A percentile compares a stretch with the other conserved stretches of the same genome.
Evolutionary conservation across 495 filamentous ascomycete species (phyloP).

Genomic region (Penicillium macrosclerotiorum): DNA sequence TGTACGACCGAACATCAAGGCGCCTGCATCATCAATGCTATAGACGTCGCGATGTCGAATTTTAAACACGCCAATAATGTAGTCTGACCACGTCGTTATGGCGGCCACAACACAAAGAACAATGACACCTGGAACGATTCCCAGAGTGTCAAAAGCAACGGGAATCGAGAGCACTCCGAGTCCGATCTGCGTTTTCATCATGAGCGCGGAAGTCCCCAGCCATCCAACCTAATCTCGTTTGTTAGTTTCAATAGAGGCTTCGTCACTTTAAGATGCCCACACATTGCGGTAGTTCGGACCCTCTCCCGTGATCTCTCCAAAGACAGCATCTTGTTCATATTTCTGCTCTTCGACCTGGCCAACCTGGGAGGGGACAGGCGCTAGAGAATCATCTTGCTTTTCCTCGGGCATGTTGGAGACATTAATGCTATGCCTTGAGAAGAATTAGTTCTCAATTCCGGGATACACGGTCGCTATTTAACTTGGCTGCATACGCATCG

Average conservation of each 20-base stretch:
- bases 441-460: background rate
- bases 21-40: slow-evolving; percentile 65
- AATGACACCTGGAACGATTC: slow-evolving; percentile 54
- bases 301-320: slow-evolving; percentile 14
- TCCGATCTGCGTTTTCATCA: slow-evolving; percentile 51
- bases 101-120: slow-evolving; percentile 53
- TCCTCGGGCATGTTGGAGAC: slow-evolving; percentile 9
- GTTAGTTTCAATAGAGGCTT: background rate
- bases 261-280: background rate
- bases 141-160: slow-evolving; percentile 55
- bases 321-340: slow-evolving; percentile 13
- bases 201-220: slow-evolving; percentile 32
- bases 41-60: slow-evolving; percentile 61
- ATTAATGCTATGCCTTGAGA: background rate
- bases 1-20: slow-evolving; percentile 58
- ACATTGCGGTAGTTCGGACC: slow-evolving; percentile 21
- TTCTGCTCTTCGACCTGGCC: slow-evolving; percentile 5
- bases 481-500: no score
- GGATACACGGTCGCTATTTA: no score
- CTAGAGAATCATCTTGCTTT: slow-evolving; percentile 1
- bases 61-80: slow-evolving; percentile 70
- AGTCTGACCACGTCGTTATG: slow-evolving; percentile 72
- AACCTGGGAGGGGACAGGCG: slow-evolving; percentile 2
- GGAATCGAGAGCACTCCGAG: slow-evolving; percentile 63
- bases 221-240: slow-evolving; percentile 27